A percentile compares a stretch with the other conserved stretches of the same genome.
These are phyloP conservation scores for Pseudoperonospora humuli DNA, from an alignment of 352 stramenopile genomes.

Conservation along the genomic window DNA sequence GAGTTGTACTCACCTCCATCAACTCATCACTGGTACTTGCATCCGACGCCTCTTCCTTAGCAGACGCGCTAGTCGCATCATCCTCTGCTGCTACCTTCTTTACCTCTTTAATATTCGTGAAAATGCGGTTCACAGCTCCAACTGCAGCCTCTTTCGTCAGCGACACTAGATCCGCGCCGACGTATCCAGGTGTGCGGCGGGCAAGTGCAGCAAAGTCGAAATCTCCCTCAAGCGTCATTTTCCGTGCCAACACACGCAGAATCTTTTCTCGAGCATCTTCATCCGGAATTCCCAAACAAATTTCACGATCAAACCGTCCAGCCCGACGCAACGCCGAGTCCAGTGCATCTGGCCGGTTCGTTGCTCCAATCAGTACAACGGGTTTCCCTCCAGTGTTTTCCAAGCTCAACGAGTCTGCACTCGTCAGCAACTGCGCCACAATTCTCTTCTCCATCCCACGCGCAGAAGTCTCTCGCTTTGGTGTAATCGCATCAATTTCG, in stretches of 20 bases:
- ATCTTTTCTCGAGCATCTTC: conserved; percentile 92
- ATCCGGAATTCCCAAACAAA: conserved; percentile 95
- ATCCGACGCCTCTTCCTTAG: conserved; percentile 9
- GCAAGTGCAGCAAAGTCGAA: conserved; percentile 94
- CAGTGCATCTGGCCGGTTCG: conserved; percentile 95
- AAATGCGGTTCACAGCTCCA: conserved; percentile 97
- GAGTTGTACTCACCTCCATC: conserved; percentile 13
- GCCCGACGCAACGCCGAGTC: conserved; percentile 94
- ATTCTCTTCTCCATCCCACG: conserved; percentile 96
- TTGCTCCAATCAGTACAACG: conserved; percentile 97
- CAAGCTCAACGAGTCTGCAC: conserved; percentile 85
- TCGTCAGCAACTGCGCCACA: conserved; percentile 93
- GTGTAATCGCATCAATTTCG: conserved; percentile 95
- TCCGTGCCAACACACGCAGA: conserved; percentile 87
- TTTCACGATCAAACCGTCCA: conserved; percentile 98
- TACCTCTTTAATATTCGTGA: conserved; percentile 67
- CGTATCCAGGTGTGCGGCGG: conserved; percentile 92
- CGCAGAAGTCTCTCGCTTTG: conserved; percentile 88
- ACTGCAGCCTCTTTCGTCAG: conserved; percentile 98
- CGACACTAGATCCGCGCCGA: conserved; percentile 96
- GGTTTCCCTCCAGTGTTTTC: conserved; percentile 85
- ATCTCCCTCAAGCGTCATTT: conserved; percentile 90
- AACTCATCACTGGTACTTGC: conserved; percentile 13
- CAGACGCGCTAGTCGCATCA: conserved; percentile 5
- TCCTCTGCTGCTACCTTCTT: conserved; percentile 6